Evolutionary conservation across 306 rosid species (phyloP).

Genomic region (Lathyrus aphaca): DNA sequence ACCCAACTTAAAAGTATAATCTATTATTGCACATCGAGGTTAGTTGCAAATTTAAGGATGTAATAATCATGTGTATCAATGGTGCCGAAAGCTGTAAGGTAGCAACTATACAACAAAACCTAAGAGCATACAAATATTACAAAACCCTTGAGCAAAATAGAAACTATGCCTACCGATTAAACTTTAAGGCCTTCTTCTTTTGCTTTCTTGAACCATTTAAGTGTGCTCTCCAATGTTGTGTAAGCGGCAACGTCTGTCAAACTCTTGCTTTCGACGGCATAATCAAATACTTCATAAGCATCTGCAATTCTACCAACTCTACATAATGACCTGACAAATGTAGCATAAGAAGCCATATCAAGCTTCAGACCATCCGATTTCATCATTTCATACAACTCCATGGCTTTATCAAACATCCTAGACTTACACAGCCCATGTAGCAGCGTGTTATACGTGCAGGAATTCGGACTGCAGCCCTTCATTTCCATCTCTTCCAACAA

Average conservation of each 20-base stretch:
- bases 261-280: conserved; percentile 86
- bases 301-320: conserved; percentile 76
- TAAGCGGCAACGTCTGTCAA: conserved; percentile 75
- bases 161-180: conserved; percentile 47
- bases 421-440: conserved; percentile 78
- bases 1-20: conserved; percentile 9
- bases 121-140: conserved; percentile 5
- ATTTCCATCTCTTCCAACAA: conserved; percentile 79
- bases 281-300: conserved; percentile 91
- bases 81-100: conserved; percentile 10
- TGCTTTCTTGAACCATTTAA: conserved; percentile 68
- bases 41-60: conserved; percentile 3
- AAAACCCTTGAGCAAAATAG: conserved; percentile 1
- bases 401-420: conserved; percentile 69
- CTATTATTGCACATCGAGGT: background rate
- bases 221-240: conserved; percentile 70
- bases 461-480: conserved; percentile 71
- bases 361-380: conserved; percentile 64
- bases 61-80: background rate
- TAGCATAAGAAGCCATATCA: conserved; percentile 78
- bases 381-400: conserved; percentile 68
- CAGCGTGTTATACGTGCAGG: conserved; percentile 77
- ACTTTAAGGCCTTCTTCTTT: conserved; percentile 56
- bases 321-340: conserved; percentile 76
- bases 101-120: conserved; percentile 16